A percentile compares a stretch with the other conserved stretches of the same genome.
Evolutionary conservation across 495 filamentous ascomycete genomes (phyloP).

Genomic region (Aspergillus bertholletiae): DNA sequence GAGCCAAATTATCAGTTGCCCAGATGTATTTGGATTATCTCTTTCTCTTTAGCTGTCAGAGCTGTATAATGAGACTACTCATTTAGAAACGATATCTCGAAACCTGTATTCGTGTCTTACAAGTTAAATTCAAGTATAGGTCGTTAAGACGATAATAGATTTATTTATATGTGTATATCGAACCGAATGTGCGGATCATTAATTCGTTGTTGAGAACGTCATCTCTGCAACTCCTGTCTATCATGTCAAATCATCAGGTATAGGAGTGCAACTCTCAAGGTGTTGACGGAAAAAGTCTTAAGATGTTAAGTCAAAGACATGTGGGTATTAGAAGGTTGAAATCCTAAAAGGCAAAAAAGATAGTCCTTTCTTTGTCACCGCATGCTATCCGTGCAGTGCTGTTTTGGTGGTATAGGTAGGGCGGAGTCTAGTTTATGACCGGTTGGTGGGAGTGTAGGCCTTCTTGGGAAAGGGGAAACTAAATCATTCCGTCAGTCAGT

Average conservation of each 20-base stretch:
- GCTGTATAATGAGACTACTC: slow-evolving; percentile 8
- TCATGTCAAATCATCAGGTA: slow-evolving; percentile 12
- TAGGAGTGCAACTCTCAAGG: slow-evolving; percentile 8
- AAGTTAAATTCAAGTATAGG: not conserved
- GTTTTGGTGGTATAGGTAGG: slow-evolving; percentile 3
- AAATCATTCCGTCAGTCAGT: slow-evolving; percentile 14
- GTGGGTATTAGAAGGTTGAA: slow-evolving; percentile 51
- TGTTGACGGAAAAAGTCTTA: slow-evolving; percentile 15
- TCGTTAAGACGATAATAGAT: slow-evolving; percentile 1
- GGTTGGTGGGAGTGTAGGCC: slow-evolving; percentile 54
- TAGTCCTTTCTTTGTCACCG: slow-evolving; percentile 10
- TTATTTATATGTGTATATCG: slow-evolving; percentile 9
- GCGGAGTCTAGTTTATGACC: slow-evolving; percentile 22
- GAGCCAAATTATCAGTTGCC: not conserved
- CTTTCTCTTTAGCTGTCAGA: slow-evolving; percentile 10
- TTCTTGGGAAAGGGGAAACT: slow-evolving; percentile 85
- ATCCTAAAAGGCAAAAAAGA: slow-evolving; percentile 33
- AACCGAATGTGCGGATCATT: slow-evolving; percentile 12
- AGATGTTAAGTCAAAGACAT: slow-evolving; percentile 38
- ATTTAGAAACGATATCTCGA: not conserved
- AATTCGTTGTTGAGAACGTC: slow-evolving; percentile 46
- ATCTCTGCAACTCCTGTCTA: slow-evolving; percentile 22
- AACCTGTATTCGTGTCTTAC: not conserved
- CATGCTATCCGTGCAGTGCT: not conserved
- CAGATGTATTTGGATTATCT: slow-evolving; percentile 1